These are phyloP conservation scores for Emergomyces orientalis DNA, from an alignment of 2,329 filamentous ascomycete genomes.

Conservation along the genomic window DNA sequence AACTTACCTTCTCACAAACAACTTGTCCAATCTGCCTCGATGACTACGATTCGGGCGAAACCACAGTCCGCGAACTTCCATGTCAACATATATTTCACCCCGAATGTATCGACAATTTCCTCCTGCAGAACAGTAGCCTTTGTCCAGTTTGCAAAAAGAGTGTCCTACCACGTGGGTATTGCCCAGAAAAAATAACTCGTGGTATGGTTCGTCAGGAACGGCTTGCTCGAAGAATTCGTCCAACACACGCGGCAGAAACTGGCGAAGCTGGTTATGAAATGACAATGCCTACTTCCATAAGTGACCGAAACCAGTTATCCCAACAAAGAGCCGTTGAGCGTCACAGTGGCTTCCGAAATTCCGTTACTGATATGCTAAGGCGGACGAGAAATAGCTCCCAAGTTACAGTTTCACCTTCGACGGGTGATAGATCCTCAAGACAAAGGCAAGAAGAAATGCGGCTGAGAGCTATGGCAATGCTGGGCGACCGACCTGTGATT, in stretches of 20 bases:
- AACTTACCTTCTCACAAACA: constrained; percentile 54
- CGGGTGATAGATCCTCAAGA: not conserved
- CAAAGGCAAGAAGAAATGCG: constrained; percentile 14
- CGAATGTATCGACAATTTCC: constrained; percentile 79
- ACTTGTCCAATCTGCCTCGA: constrained; percentile 86
- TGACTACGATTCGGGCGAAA: constrained; percentile 59
- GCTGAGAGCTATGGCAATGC: constrained; percentile 14
- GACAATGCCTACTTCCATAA: not conserved
- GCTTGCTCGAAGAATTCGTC: constrained; percentile 28
- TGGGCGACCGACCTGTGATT: constrained; percentile 10
- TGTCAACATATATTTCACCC: constrained; percentile 93
- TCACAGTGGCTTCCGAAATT: constrained; percentile 2
- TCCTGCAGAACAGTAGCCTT: constrained; percentile 68
- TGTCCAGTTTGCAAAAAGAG: constrained; percentile 86
- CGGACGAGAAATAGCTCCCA: not conserved
- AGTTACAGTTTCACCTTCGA: not conserved
- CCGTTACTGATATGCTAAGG: not conserved
- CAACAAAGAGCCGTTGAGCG: not conserved
- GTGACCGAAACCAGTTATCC: not conserved
- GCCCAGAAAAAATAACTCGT: constrained; percentile 63
- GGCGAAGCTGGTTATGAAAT: not conserved
- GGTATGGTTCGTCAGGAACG: constrained; percentile 77
- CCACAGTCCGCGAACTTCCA: constrained; percentile 72
- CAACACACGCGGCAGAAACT: not conserved
- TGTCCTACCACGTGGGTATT: constrained; percentile 61